Conservation (phyloP, 345 rosid genomes). For the Iberis pinnata region DNA sequence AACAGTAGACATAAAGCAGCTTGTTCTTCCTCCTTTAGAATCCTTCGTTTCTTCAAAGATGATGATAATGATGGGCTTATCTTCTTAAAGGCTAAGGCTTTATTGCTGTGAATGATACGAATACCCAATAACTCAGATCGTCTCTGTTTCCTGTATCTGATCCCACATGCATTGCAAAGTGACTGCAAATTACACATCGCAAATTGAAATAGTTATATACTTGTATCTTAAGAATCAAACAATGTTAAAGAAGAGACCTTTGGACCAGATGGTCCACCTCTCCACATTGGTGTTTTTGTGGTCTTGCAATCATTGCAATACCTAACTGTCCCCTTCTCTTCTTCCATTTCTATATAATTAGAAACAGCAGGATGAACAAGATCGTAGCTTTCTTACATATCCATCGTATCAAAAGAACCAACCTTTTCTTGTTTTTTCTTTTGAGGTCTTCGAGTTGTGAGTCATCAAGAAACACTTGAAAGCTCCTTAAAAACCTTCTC, state of each 20-base stretch:
- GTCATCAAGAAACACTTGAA: constrained; percentile 12
- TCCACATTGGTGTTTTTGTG: constrained; percentile 70
- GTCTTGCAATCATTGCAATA: constrained; percentile 62
- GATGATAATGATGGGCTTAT: neutral
- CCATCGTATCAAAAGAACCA: constrained; percentile 9
- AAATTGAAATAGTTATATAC: neutral
- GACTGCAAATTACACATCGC: constrained; percentile 37
- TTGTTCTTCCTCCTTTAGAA: constrained; percentile 62
- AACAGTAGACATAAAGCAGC: constrained; percentile 80
- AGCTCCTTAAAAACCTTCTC: neutral
- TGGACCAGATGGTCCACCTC: constrained; percentile 88
- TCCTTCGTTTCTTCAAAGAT: constrained; percentile 53
- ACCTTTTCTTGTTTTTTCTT: neutral
- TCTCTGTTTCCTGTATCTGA: constrained; percentile 63
- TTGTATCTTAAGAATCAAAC: neutral
- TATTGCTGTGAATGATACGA: constrained; percentile 25
- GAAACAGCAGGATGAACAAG: neutral
- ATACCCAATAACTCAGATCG: constrained; percentile 27
- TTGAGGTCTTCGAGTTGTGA: neutral
- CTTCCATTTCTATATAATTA: constrained; percentile 30
- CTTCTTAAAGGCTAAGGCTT: constrained; percentile 23
- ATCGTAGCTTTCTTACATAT: neutral
- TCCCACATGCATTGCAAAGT: constrained; percentile 91
- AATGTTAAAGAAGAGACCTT: constrained; percentile 38
- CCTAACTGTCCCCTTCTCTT: constrained; percentile 32